Evolutionary conservation across 2,329 filamentous ascomycete species (phyloP), one percentile per base, ranked within the genome.

Genomic region (Trichoderma arundinaceum): DNA sequence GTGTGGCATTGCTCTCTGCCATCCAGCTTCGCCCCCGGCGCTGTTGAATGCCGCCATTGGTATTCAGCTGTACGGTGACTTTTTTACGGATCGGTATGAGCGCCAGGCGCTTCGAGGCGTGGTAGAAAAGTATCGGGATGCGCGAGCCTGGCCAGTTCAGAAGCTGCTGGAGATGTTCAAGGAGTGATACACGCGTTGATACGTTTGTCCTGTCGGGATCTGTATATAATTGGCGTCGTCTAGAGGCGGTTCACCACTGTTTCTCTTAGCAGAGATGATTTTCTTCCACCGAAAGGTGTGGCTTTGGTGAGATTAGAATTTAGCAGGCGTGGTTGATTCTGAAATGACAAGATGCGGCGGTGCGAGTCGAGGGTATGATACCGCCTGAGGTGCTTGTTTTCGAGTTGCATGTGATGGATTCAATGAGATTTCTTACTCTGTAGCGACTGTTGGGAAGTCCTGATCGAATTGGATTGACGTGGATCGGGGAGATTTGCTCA

Each of bases 71-170:
- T 80, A 79, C 32, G 77, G 77, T 1, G 78, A 80, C 58, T 80
- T 78, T 53, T 80, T 80, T 66, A 79, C 77, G 1, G 78, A 80
- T 60, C 72, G 71, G 9, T 79, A 78, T 52, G 78, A 80, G 65
- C 71, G 77, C 1, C 70, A 71, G 19, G 78, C 77, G 1, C 64
- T 79, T 71, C 74, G 75, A 15, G 77, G 72, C 0, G 80, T 80
- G 3, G 77, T 78, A 4, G 81, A 83, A 56, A 81, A 77, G 53
- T 83, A 82, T 62, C 77, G 77, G 6, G 80, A 80, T 54, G 73
- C 77, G 13, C 74, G 77, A 32, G 78, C 78, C 1, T 80, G 78
- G 78, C 78, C 78, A 0, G 78, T 79, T 0, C 72, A 75, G 65
- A 75, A 74, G 9, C 63, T 79, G 39, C 71, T 77, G 13, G 75